Evolutionary conservation across 2,329 filamentous ascomycete genomes (phyloP), one percentile per base, ranked within the genome.

Genomic region (Chaetomium sp.): DNA sequence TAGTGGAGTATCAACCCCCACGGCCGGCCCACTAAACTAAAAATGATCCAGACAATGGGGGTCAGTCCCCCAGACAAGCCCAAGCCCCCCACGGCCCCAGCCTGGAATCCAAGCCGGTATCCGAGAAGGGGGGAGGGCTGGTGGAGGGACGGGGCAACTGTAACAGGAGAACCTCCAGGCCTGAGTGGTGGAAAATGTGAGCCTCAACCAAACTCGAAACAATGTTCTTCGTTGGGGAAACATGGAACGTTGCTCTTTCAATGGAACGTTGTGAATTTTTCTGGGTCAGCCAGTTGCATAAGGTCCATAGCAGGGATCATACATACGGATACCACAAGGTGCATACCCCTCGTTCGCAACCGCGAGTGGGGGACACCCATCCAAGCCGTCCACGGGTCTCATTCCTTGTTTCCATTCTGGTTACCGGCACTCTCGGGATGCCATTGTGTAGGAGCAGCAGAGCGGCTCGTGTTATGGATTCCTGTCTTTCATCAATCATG

Each of bases 341-440:
- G n/a, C n/a, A n/a, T n/a, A n/a, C n/a, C n/a, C n/a, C n/a, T n/a
- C n/a, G n/a, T n/a, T n/a, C n/a, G n/a, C 33, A 56, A 29, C 35
- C 38, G 19, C 16, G 29, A 47, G 35, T 23, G 35, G 35, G 25
- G 38, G n/a, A 21, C 45, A 21, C 45, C 7, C 57, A 19, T 35
- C 29, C 45, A 54, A 62, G n/a, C 60, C 60, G 31, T 27, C 3
- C 19, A n/a, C n/a, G n/a, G n/a, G n/a, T n/a, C n/a, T n/a, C 38
- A 38, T 49, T 23, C n/a, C 54, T 62, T 53, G 53, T 23, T 27
- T 29, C 6, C 3, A 29, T 25, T 57, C 53, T 21, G 53, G 60
- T 56, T 33, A n/a, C 51, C 51, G 42, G 60, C 35, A 27, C 19
- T 12, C n/a, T 19, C 38, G 38, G 38, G 38, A 42, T 19, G 13